Evolutionary conservation across 2,329 filamentous ascomycete genomes (phyloP), one percentile per base, ranked within the genome.

Genomic region (Alternaria sp.): DNA sequence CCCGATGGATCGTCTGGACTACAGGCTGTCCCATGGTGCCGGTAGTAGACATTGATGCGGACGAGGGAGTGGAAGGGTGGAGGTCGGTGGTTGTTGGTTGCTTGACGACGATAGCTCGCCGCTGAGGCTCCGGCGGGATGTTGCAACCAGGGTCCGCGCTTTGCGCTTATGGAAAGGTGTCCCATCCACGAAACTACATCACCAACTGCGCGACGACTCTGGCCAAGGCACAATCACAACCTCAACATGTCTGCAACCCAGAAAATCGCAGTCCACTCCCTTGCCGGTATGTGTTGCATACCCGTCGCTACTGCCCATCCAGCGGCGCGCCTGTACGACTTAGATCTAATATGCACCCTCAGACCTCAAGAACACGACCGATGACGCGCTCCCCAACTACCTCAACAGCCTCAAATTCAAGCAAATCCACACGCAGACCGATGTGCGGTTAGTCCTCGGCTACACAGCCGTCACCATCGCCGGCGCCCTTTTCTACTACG

Each of bases 331-430:
- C 28, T 30, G 28, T 30, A 44, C 26, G 43, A 41, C 43, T 38
- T 46, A 58, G 54, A 26, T 51, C 63, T 71, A 54, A 73, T 59
- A 57, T 26, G 14, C 22, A n/a, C 24, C 28, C 36, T 14, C 58
- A 96, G 95, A 98, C 78, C 90, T 99, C 66, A 98, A 98, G 81
- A 96, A 95, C 82, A 96, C 94, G 39, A 93, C 92, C 68, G 95
- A 99, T 82, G 95, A 99, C 81, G 93, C 94, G 58, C 89, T 99
- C 61, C 89, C 91, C 60, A 93, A 95, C 81, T 98, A 98, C 83
- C 89, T 99, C 65, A 94, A 92, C 80, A 91, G 89, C 32, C 88
- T 98, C 77, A 89, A 85, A 68, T 97, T 97, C 84, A 86, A 83
- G 64, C 93, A 96, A 80, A 89, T 91, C 65, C 90, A 98, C 81